Base-by-base conservation (phyloP, 352 stramenopile species). In the Phytophthora agathidicida region DNA sequence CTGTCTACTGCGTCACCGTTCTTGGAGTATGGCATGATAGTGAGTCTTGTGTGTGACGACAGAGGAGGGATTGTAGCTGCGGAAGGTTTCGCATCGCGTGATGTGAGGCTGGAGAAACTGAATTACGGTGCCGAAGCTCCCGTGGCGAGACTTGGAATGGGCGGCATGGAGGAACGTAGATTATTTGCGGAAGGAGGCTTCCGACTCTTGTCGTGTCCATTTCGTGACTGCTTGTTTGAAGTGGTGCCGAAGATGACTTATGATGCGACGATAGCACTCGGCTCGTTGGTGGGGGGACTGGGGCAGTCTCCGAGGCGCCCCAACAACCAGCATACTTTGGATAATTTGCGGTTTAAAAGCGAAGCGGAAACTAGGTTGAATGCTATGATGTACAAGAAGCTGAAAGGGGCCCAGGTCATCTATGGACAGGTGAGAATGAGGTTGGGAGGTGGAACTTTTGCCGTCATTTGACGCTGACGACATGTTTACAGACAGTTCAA, bases 191-290 rank as follows among this genome's bases (percentile, higher is more conserved):
- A 76, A 7, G 61, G 71, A 39, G 60, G 67, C 2, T 68, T 80
- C 22, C 57, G 72, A 6, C 51, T 83, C 19, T 45, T 86, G n/a
- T 53, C 49, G 36, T 87, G 83, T 44, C 65, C 80, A 13, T 89
- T 80, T 49, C 73, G 72, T 23, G 80, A 92, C 47, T 90, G 83
- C 17, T 47, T 90, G 43, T 92, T 92, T 27, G 80, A 89, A 43
- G 58, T 91, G 19, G 69, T 91, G 7, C 82, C 82, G 2, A 88
- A 88, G 41, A 89, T 90, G 82, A 85, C 61, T 16, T 92, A 89
- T 16, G 82, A 92, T 31, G 73, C 82, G 3, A 89, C 80, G 1
- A 63, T 78, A 30, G 66, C 67, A 6, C 54, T 86, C 2, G 59
- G 79, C 14, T 68, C 66, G 17, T 55, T 64, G 26, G 3, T 58